A percentile compares a stretch with the other conserved stretches of the same genome.
Evolutionary conservation across 2,329 filamentous ascomycete species (phyloP).

Genomic region (Aspergillus tubingensis): DNA sequence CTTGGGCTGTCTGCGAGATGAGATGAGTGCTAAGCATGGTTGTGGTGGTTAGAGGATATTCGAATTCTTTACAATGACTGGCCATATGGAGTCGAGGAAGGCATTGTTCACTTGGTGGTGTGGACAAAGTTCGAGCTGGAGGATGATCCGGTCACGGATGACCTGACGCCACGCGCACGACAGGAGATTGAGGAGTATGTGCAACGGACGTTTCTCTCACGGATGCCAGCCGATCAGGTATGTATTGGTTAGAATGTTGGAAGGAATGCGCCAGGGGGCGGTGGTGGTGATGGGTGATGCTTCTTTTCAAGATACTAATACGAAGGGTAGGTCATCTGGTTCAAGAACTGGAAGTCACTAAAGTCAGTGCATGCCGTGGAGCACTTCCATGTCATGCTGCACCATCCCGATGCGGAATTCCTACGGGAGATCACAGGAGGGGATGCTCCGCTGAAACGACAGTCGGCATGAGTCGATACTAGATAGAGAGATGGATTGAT

Average conservation of each 20-base stretch:
- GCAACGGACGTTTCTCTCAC: constrained; percentile 61
- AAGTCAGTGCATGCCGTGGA: constrained; percentile 87
- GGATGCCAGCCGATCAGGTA: constrained; percentile 46
- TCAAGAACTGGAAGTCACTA: constrained; percentile 85
- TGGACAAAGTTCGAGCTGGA: constrained; percentile 88
- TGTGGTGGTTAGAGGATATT: constrained; percentile 54
- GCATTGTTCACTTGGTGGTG: constrained; percentile 81
- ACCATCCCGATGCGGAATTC: constrained; percentile 70
- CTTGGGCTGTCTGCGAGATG: not conserved
- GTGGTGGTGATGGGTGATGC: not conserved
- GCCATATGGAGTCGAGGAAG: constrained; percentile 81
- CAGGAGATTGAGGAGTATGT: constrained; percentile 72
- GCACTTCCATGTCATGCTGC: constrained; percentile 94
- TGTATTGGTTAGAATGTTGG: constrained; percentile 16
- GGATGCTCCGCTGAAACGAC: constrained; percentile 60
- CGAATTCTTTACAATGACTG: constrained; percentile 88
- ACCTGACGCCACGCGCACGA: constrained; percentile 66
- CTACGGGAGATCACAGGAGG: constrained; percentile 70
- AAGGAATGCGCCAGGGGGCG: not conserved
- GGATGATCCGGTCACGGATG: constrained; percentile 66
- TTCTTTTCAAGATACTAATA: constrained; percentile 7
- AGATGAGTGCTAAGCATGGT: not conserved
- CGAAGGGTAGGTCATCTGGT: constrained; percentile 68
- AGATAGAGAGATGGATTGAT: not conserved
- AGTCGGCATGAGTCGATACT: not conserved